Conservation (phyloP, 139 green algal genomes). For the Coccomyxa sp. region DNA sequence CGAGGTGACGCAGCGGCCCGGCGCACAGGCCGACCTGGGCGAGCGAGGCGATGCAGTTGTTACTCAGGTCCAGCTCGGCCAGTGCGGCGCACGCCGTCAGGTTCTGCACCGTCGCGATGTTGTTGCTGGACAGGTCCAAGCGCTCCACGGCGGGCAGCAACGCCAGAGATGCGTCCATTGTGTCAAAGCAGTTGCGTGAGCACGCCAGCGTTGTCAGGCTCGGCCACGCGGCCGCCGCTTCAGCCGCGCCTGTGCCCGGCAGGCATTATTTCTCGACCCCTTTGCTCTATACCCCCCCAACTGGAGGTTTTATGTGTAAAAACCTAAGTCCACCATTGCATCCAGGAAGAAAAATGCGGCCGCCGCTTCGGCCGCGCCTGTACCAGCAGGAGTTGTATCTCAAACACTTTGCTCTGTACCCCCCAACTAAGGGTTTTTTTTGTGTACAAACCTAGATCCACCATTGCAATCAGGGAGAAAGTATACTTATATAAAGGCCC, state of each 20-base stretch:
- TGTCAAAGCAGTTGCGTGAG: conserved; percentile 6
- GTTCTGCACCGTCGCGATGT: background rate
- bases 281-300: background rate
- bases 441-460: too few species aligned
- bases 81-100: background rate
- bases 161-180: conserved; percentile 11
- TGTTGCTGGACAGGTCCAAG: conserved; percentile 16
- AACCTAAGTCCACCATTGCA: background rate
- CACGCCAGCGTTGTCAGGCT: conserved; percentile 1
- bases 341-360: background rate
- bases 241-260: background rate
- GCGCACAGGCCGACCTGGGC: background rate
- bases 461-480: too few species aligned
- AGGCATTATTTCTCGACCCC: too few species aligned
- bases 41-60: conserved; percentile 16
- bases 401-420: background rate
- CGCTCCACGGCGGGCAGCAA: conserved; percentile 2
- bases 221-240: background rate
- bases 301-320: background rate
- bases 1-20: background rate
- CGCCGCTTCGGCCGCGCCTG: background rate
- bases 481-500: too few species aligned
- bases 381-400: background rate
- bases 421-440: too few species aligned
- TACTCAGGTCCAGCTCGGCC: conserved; percentile 9